These are phyloP conservation scores for Paramecium octaurelia DNA, from an alignment of 73 alveolate species.

Conservation along the genomic window DNA sequence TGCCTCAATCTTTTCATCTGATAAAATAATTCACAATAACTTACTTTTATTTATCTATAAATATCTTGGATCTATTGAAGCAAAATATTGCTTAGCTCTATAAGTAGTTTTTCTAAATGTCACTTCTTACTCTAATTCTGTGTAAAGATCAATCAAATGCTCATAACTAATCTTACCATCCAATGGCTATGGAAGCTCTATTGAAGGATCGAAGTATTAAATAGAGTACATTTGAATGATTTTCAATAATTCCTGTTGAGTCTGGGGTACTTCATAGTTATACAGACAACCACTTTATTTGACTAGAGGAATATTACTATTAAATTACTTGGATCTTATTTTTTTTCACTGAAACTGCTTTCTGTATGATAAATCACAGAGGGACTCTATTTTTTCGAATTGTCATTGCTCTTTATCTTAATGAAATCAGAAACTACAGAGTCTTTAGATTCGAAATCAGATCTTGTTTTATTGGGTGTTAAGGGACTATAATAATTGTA, in stretches of 20 bases:
- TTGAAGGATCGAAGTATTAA: background rate
- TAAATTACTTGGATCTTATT: background rate
- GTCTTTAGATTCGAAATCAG: constrained; percentile 34
- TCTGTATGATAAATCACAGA: background rate
- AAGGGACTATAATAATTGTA: background rate
- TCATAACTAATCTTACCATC: background rate
- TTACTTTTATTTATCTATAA: background rate
- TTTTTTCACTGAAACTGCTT: background rate
- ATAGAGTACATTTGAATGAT: background rate
- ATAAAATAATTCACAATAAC: background rate
- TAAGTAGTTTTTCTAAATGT: background rate
- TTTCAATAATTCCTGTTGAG: background rate
- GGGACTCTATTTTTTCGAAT: background rate
- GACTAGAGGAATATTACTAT: background rate
- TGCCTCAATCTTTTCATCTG: background rate
- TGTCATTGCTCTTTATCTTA: background rate
- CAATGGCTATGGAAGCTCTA: background rate
- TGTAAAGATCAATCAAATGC: background rate
- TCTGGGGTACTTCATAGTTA: background rate
- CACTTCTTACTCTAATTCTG: background rate
- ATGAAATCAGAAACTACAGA: background rate
- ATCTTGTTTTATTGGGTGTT: background rate
- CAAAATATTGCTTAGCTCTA: background rate
- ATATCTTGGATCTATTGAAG: constrained; percentile 1
- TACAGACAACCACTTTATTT: background rate